Evolutionary conservation across 2,329 filamentous ascomycete species (phyloP).

Genomic region (Chaetomium globosum): DNA sequence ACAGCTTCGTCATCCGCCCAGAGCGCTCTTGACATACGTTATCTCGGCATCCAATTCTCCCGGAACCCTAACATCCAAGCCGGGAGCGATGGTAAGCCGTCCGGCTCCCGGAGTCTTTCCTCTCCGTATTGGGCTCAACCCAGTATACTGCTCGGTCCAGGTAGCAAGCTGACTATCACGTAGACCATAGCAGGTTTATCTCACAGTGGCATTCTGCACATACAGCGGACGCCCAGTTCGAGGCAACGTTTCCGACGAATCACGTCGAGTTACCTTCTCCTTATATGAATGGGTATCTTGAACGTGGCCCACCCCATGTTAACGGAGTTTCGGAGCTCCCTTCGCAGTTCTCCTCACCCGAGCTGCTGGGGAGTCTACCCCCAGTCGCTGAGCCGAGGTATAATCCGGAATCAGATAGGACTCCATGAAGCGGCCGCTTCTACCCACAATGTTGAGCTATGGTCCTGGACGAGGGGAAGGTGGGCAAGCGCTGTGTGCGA

Average conservation of each 20-base stretch:
- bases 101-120: neutral
- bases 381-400: slow-evolving; percentile 39
- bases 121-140: neutral
- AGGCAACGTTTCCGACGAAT: slow-evolving; percentile 50
- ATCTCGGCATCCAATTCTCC: slow-evolving; percentile 55
- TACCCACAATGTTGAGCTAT: neutral
- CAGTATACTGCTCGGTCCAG: neutral
- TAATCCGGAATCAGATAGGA: slow-evolving; percentile 25
- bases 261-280: slow-evolving; percentile 53
- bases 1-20: slow-evolving; percentile 30
- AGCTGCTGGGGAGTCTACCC: slow-evolving; percentile 33
- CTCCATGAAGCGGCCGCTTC: slow-evolving; percentile 15
- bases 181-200: slow-evolving; percentile 53
- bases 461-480: neutral
- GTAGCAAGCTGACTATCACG: slow-evolving; percentile 20
- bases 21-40: slow-evolving; percentile 48
- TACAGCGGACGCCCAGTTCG: slow-evolving; percentile 51
- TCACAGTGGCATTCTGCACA: slow-evolving; percentile 52
- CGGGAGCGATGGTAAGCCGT: slow-evolving; percentile 45
- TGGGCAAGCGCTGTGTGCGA: slow-evolving; percentile 4
- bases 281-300: slow-evolving; percentile 42
- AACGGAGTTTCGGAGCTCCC: slow-evolving; percentile 30
- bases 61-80: slow-evolving; percentile 39
- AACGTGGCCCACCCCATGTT: slow-evolving; percentile 1
- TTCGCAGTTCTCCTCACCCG: slow-evolving; percentile 31